phyloP scores from a whole-genome alignment of 2,329 filamentous ascomycete genomes.

The Balansia obtecta region DNA sequence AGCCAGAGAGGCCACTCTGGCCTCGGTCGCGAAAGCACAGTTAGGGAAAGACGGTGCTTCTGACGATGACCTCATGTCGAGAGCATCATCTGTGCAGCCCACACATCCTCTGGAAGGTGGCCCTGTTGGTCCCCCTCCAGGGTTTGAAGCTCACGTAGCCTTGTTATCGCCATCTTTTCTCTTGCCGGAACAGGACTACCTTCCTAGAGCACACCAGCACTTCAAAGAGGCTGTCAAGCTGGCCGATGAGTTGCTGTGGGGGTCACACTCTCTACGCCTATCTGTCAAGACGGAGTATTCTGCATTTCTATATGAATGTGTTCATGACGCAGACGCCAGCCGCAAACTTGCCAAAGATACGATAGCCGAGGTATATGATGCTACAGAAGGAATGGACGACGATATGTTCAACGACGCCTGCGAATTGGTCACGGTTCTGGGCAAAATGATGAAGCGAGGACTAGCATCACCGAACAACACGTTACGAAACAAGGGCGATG shows the following conservation, averaged over 20 bases:
- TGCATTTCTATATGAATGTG: slow-evolving; percentile 87
- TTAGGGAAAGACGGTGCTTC: slow-evolving; percentile 39
- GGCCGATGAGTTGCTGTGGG: slow-evolving; percentile 65
- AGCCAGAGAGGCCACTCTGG: slow-evolving; percentile 23
- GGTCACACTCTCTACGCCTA: slow-evolving; percentile 78
- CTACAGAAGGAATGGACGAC: slow-evolving; percentile 85
- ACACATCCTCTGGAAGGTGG: slow-evolving; percentile 43
- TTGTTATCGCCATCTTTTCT: slow-evolving; percentile 57
- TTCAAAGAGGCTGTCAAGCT: slow-evolving; percentile 68
- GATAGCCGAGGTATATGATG: slow-evolving; percentile 83
- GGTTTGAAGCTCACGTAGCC: slow-evolving; percentile 31
- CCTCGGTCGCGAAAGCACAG: slow-evolving; percentile 19
- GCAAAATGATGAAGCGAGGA: slow-evolving; percentile 78
- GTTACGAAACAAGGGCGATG: slow-evolving; percentile 19
- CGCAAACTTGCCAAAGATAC: slow-evolving; percentile 67
- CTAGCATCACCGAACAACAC: slow-evolving; percentile 29
- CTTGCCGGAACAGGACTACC: slow-evolving; percentile 66
- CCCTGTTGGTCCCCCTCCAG: slow-evolving; percentile 44
- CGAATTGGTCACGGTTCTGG: slow-evolving; percentile 73
- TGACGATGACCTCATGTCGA: slow-evolving; percentile 27
- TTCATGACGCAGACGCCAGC: slow-evolving; percentile 67
- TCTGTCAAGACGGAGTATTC: slow-evolving; percentile 87
- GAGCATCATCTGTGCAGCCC: slow-evolving; percentile 33
- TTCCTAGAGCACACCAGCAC: slow-evolving; percentile 66
- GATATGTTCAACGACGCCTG: slow-evolving; percentile 91